Conservation (phyloP, 306 rosid species). For the Pueraria montana region DNA sequence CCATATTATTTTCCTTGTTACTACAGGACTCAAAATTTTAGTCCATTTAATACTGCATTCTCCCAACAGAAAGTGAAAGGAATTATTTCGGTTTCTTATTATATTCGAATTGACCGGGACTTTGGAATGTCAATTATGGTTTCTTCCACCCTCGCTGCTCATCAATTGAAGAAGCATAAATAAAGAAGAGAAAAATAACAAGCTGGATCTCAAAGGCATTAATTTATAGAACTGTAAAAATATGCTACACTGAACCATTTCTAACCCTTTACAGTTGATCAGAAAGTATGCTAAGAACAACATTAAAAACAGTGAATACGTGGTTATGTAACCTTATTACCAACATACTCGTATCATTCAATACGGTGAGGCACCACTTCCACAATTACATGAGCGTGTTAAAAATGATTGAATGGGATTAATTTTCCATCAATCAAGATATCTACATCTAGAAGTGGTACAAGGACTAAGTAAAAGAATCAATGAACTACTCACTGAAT, state of each 20-base stretch:
- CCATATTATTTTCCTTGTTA: constrained; percentile 22
- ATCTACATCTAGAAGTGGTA: constrained; percentile 37
- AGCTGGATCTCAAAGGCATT: constrained; percentile 2
- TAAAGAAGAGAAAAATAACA: not conserved
- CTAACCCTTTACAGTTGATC: constrained; percentile 5
- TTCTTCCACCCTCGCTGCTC: not conserved
- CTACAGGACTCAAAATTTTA: not conserved
- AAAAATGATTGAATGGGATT: constrained; percentile 39
- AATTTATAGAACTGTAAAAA: not conserved
- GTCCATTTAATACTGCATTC: not conserved
- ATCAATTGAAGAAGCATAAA: not conserved
- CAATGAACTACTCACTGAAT: constrained; percentile 41
- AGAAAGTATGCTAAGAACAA: not conserved
- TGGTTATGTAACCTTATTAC: not conserved
- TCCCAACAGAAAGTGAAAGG: not conserved
- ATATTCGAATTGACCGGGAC: not conserved
- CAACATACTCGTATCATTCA: constrained; percentile 6
- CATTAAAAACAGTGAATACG: not conserved
- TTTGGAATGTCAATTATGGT: constrained; percentile 31
- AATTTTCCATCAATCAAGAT: constrained; percentile 31
- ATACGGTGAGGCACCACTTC: constrained; percentile 4
- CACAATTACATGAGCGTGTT: constrained; percentile 22
- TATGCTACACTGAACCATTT: not conserved
- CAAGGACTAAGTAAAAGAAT: constrained; percentile 54
- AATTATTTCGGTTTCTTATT: not conserved